Percentiles rank a stretch among this genome's conserved stretches.
Conservation (phyloP, 2,329 filamentous ascomycete species). For the Colletotrichum sansevieriae region DNA sequence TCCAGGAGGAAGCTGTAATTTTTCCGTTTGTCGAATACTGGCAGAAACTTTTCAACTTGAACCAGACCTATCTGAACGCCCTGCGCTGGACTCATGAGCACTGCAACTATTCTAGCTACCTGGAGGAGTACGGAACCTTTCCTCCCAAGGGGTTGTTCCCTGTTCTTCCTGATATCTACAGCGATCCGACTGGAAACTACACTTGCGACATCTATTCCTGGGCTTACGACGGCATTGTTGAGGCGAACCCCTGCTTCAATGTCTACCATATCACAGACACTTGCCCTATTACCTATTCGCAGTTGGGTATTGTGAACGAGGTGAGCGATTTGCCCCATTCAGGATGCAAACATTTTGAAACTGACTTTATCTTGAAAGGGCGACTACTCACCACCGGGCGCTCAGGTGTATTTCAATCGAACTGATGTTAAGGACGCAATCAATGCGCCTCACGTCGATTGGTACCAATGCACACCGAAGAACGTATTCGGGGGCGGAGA, state of each 20-base stretch:
- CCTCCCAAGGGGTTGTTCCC: constrained; percentile 70
- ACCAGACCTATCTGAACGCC: constrained; percentile 66
- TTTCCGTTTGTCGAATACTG: constrained; percentile 73
- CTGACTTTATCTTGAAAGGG: constrained; percentile 45
- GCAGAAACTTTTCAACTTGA: constrained; percentile 71
- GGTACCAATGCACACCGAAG: constrained; percentile 46
- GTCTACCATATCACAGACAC: constrained; percentile 81
- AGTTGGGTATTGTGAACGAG: constrained; percentile 76
- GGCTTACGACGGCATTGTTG: constrained; percentile 65
- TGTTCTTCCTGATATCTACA: constrained; percentile 58
- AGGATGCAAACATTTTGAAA: no score
- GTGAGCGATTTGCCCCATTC: not conserved
- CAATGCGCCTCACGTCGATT: constrained; percentile 66
- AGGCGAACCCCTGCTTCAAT: constrained; percentile 83
- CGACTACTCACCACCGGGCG: constrained; percentile 72
- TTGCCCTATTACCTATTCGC: constrained; percentile 78
- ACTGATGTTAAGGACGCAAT: constrained; percentile 77
- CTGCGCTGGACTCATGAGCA: constrained; percentile 66
- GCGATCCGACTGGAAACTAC: constrained; percentile 47
- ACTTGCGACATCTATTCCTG: constrained; percentile 69
- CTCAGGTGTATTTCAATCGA: constrained; percentile 77
- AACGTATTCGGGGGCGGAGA: constrained; percentile 46
- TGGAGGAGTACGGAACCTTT: constrained; percentile 73
- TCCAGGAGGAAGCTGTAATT: constrained; percentile 61
- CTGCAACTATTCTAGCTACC: constrained; percentile 74